These are phyloP conservation scores for Bolboschoenus planiculmis DNA, from an alignment of 176 grass and related monocot species.

Conservation along the genomic window DNA sequence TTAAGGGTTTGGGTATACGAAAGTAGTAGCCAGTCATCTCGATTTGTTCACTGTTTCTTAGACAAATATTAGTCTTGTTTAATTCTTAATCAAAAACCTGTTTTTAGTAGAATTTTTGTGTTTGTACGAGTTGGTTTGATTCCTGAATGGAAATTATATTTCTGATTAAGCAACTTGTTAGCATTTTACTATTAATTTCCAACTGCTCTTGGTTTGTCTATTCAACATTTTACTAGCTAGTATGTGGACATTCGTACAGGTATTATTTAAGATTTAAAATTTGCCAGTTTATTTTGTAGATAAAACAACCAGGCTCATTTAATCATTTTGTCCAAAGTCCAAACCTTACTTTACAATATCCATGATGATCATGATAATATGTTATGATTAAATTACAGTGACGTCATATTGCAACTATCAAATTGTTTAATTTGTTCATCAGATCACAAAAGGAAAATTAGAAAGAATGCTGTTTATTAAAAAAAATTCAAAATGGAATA, in stretches of 20 bases:
- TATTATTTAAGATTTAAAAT: background rate
- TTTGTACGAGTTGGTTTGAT: background rate
- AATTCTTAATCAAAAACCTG: background rate
- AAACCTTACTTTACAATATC: background rate
- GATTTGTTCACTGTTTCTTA: slow-evolving; percentile 7
- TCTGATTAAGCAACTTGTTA: background rate
- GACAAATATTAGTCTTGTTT: slow-evolving; percentile 20
- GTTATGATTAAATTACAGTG: background rate
- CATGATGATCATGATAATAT: background rate
- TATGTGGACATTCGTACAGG: background rate
- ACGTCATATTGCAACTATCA: background rate
- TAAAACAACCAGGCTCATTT: background rate
- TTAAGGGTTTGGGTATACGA: slow-evolving; percentile 23
- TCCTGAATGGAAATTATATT: background rate
- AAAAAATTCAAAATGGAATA: too few species aligned
- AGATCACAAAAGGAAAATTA: background rate
- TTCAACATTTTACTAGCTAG: background rate
- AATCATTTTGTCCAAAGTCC: background rate
- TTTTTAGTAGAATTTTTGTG: slow-evolving; percentile 2
- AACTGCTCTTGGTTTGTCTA: background rate
- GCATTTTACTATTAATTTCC: background rate
- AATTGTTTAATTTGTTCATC: background rate
- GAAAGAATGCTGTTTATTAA: too few species aligned
- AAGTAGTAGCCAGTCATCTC: background rate
- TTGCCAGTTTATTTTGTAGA: background rate